Conservation (phyloP, 2,329 filamentous ascomycete species). For the Byssothecium circinans region DNA sequence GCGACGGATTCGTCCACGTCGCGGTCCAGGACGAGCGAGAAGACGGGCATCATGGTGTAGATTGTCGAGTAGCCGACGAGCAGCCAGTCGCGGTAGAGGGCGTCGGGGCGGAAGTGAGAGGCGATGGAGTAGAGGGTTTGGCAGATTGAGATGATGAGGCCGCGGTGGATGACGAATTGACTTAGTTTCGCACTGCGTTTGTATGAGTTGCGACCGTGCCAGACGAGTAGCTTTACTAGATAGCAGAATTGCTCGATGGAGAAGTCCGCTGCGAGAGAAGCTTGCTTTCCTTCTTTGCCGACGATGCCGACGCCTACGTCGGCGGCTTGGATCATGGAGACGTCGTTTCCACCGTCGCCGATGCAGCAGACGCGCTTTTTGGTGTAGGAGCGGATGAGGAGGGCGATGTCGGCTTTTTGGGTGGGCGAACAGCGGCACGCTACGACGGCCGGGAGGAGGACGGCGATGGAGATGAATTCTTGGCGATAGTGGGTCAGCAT, state of each 20-base stretch:
- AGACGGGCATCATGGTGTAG: constrained; percentile 91
- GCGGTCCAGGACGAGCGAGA: constrained; percentile 89
- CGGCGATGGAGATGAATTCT: constrained; percentile 86
- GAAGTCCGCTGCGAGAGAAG: constrained; percentile 93
- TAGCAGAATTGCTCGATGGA: constrained; percentile 95
- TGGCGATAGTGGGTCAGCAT: constrained; percentile 80
- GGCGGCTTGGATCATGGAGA: constrained; percentile 98
- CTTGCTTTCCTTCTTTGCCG: constrained; percentile 94
- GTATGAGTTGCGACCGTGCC: constrained; percentile 97
- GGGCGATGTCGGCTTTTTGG: constrained; percentile 93
- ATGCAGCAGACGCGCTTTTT: constrained; percentile 97
- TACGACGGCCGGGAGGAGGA: constrained; percentile 86
- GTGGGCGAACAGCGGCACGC: constrained; percentile 96
- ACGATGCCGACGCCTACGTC: constrained; percentile 98
- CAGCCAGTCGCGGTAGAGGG: constrained; percentile 91
- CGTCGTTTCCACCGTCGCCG: constrained; percentile 96
- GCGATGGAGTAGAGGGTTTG: constrained; percentile 98
- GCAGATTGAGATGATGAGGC: constrained; percentile 90
- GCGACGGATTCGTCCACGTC: constrained; percentile 94
- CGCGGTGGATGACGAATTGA: constrained; percentile 97
- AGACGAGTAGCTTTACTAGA: constrained; percentile 93
- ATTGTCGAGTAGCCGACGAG: constrained; percentile 95
- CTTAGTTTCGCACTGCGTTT: constrained; percentile 93
- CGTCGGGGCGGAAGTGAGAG: constrained; percentile 87
- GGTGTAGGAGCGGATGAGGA: constrained; percentile 85